Evolutionary conservation across 2,329 filamentous ascomycete genomes (phyloP).

Genomic region (Xylaria sp.): DNA sequence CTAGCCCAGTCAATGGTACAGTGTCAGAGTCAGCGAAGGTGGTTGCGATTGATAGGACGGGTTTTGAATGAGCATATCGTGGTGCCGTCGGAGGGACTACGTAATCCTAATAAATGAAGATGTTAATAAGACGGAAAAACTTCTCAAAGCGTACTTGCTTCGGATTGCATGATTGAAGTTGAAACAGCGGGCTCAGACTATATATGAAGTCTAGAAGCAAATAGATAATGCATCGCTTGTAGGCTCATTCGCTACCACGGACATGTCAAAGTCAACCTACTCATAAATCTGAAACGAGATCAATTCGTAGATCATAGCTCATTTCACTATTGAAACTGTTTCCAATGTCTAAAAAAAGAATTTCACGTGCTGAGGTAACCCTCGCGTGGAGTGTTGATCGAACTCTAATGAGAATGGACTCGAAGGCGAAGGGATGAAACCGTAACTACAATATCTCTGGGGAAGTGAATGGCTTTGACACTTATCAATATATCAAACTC

Average conservation of each 20-base stretch:
- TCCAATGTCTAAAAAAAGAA: not conserved
- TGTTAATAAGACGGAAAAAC: not conserved
- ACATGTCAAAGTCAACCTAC: not conserved
- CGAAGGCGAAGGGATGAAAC: too few species aligned
- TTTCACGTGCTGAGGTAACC: not conserved
- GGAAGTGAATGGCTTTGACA: too few species aligned
- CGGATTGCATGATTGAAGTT: not conserved
- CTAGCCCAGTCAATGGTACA: conserved; percentile 39
- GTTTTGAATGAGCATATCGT: not conserved
- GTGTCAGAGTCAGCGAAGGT: conserved; percentile 42
- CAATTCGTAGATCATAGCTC: not conserved
- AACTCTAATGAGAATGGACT: not conserved
- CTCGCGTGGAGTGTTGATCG: not conserved
- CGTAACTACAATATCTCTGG: too few species aligned
- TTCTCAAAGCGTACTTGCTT: not conserved
- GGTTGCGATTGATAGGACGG: conserved; percentile 38
- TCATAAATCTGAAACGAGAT: not conserved
- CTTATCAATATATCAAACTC: too few species aligned
- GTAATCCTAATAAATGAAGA: not conserved
- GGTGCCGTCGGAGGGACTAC: not conserved
- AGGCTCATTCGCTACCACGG: not conserved
- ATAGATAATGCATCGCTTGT: not conserved
- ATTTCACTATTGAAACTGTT: not conserved
- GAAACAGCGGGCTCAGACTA: not conserved
- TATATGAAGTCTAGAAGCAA: not conserved